Base-by-base conservation (phyloP, 1,139 yeast genomes). In the Debaryomyces sp. region DNA sequence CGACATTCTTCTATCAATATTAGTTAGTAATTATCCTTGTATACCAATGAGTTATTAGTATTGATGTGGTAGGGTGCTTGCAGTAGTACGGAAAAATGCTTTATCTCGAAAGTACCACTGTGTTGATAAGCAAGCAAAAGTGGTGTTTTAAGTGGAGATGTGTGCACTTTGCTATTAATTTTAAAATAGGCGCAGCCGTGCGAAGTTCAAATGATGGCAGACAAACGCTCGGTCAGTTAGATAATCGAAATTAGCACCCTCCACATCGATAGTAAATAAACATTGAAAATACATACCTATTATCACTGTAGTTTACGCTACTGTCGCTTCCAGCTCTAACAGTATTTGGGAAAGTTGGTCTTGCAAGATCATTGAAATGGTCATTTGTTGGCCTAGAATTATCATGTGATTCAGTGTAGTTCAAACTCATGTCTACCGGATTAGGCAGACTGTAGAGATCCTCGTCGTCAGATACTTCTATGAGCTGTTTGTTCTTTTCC, bases 401-500 rank as follows among this genome's bases (percentile, higher is more conserved):
- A 22, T 41, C 36, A 13, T n/a, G 29, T 17, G 41, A 23, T 23
- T 18, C 33, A 17, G 29, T 32, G 21, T 32, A 27, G 21, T 41
- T 46, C 17, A 37, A 37, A 33, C 37, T 36, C 48, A 46, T 46
- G 27, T 46, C 39, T 10, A 34, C 43, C 1, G 37, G 41, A 24
- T 37, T 32, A 22, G 34, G 32, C 24, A 22, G 40, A 17, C 42
- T 15, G 18, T 42, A 45, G 23, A 47, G 68, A 2, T 68, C 72
- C 15, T 69, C 80, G 39, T 75, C 80, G 32, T 73, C 74, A 33
- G 76, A 73, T 48, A 66, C 64, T 41, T 75, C 75, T 44, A 77
- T 61, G 45, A 78, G 68, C 49, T 70, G 67, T 52, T 70, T 74
- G 56, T 81, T 81, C 52, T 70, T 72, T 44, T 70, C 68, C 10